Evolutionary conservation across 208 protist species (phyloP), one percentile per base, ranked within the genome.

Genomic region (Herpetomonas samuelpessoai): DNA sequence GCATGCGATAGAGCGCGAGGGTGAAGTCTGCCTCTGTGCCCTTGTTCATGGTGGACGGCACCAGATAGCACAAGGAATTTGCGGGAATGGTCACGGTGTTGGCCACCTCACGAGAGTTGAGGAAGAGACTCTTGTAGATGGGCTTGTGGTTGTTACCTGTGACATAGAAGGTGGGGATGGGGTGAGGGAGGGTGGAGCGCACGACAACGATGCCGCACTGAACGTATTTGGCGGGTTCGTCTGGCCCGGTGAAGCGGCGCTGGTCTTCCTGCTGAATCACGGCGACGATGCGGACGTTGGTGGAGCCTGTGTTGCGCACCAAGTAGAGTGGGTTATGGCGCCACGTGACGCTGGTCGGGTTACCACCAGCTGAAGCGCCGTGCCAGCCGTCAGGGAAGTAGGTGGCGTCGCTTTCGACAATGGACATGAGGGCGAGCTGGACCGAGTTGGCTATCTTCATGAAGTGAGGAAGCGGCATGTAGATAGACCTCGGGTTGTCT

Each of bases 281-380:
- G 16, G 68, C 72, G 2, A 88, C 63, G 6, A 87, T 49, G 14
- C 62, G 53, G 19, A 75, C 45, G 1, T 71, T 54, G 45, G 49
- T 63, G 9, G 71, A 44, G 16, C 67, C 62, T 9, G 58, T 79
- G 68, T 93, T 93, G 38, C 63, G 55, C 38, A 93, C 60, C 16
- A 87, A 26, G 56, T 82, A 93, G 25, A 89, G 51, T 3, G 87
- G 87, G 59, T 93, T 93, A 55, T 81, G 78, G 44, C 87, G 81
- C 75, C 79, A 93, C 25, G 81, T 79, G 29, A 67, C 66, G 53
- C 51, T 84, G 22, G 71, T 89, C 14, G 87, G 83, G 54, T 89
- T 91, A 46, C 87, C 87, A 38, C 87, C 87, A 3, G 65, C 67
- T 19, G 65, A 74, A 12, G 52, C 19, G 21, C 70, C 74, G 24